Conservation (phyloP, 345 rosid genomes). For the Linum trigynum region DNA sequence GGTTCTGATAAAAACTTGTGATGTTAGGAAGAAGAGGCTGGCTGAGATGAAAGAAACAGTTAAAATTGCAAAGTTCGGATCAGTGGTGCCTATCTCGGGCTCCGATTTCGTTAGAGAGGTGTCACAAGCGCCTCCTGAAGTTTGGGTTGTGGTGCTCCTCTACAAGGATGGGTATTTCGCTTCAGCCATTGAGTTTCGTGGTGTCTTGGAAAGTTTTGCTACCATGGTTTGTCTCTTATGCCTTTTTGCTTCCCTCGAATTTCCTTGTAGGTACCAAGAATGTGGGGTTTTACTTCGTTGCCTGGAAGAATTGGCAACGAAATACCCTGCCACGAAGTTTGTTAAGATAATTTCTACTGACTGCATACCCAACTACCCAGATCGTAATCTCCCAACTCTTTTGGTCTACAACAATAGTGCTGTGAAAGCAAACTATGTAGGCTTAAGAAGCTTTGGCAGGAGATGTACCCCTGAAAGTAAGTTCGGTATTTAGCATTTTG, state of each 20-base stretch:
- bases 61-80: slow-evolving; percentile 57
- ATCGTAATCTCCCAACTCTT: slow-evolving; percentile 77
- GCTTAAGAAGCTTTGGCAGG: slow-evolving; percentile 66
- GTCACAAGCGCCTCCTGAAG: slow-evolving; percentile 83
- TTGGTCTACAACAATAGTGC: slow-evolving; percentile 83
- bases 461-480: slow-evolving; percentile 91
- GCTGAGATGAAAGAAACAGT: slow-evolving; percentile 71
- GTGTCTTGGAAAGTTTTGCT: neutral
- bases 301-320: slow-evolving; percentile 69
- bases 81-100: slow-evolving; percentile 78
- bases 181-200: neutral
- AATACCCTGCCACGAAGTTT: slow-evolving; percentile 87
- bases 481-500: neutral
- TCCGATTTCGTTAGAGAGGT: slow-evolving; percentile 88
- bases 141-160: slow-evolving; percentile 88
- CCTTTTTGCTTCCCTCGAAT: neutral
- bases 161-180: slow-evolving; percentile 77
- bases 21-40: slow-evolving; percentile 79
- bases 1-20: slow-evolving; percentile 1
- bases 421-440: slow-evolving; percentile 85
- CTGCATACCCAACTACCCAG: slow-evolving; percentile 93
- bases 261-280: slow-evolving; percentile 42
- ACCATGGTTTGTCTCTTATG: neutral
- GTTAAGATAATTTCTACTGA: slow-evolving; percentile 93
- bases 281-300: slow-evolving; percentile 70